phyloP scores from a whole-genome alignment of 2,329 filamentous ascomycete genomes.

The Sporothrix sp. region DNA sequence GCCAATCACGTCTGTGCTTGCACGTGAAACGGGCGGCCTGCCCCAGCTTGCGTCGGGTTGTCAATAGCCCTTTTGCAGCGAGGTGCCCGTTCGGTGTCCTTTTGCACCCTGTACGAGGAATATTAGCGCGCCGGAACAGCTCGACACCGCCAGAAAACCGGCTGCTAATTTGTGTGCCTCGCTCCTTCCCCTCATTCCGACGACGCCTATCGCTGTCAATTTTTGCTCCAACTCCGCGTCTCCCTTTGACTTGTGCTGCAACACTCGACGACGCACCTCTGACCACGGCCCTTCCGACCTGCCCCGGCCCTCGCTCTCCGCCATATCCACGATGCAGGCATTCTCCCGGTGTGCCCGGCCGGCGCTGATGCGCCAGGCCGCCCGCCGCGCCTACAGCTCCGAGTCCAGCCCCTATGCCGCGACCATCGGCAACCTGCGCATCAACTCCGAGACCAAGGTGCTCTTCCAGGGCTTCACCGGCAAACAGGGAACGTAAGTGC shows the following conservation, averaged over 20 bases:
- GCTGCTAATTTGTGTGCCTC: slow-evolving; percentile 2
- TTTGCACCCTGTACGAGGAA: not conserved
- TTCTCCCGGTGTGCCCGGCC: slow-evolving; percentile 61
- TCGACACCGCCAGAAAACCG: too few species aligned
- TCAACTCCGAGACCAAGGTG: slow-evolving; percentile 88
- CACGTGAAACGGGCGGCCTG: slow-evolving; percentile 1
- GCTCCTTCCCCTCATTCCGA: slow-evolving; percentile 5
- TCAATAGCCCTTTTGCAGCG: slow-evolving; percentile 6
- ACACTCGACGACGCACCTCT: slow-evolving; percentile 2
- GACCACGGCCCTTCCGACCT: not conserved
- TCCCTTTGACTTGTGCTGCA: not conserved
- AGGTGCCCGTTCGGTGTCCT: not conserved
- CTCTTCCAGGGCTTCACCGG: slow-evolving; percentile 96
- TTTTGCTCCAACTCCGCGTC: slow-evolving; percentile 5
- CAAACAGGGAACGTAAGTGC: slow-evolving; percentile 82
- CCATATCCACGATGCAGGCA: slow-evolving; percentile 62
- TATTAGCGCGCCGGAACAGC: not conserved
- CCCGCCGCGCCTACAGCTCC: slow-evolving; percentile 66
- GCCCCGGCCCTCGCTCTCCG: not conserved
- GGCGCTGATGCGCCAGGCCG: slow-evolving; percentile 55
- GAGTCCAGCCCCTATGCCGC: slow-evolving; percentile 57
- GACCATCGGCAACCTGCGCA: slow-evolving; percentile 78
- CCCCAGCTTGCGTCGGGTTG: slow-evolving; percentile 1
- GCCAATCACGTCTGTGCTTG: slow-evolving; percentile 1
- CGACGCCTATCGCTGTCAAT: not conserved